Conservation (phyloP, 2,329 filamentous ascomycete species). For the Neofusicoccum cordaticola region DNA sequence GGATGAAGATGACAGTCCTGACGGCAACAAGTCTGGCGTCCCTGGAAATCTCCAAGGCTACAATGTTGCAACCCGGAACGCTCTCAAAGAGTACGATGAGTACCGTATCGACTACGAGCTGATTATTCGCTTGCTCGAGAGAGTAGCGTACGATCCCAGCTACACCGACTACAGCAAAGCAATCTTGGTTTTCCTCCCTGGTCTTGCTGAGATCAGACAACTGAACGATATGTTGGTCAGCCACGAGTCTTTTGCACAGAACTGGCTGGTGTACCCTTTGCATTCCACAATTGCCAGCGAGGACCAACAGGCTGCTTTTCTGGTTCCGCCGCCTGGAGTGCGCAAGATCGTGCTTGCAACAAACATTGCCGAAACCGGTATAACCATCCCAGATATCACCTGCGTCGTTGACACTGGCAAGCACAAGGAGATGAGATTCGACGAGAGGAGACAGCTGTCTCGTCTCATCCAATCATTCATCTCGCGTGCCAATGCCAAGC, state of each 20-base stretch:
- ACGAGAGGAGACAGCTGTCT: constrained; percentile 88
- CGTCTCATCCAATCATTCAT: constrained; percentile 92
- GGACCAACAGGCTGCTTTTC: constrained; percentile 91
- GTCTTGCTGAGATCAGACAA: constrained; percentile 86
- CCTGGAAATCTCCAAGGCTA: constrained; percentile 65
- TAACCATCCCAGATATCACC: constrained; percentile 96
- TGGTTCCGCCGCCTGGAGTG: constrained; percentile 74
- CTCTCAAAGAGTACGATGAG: constrained; percentile 77
- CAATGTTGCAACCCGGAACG: constrained; percentile 70
- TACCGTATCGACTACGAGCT: constrained; percentile 89
- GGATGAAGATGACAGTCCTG: constrained; percentile 46
- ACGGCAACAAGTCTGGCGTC: constrained; percentile 54
- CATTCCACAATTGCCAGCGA: constrained; percentile 95
- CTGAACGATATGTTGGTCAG: constrained; percentile 82
- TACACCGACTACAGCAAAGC: constrained; percentile 78
- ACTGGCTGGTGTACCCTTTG: constrained; percentile 84
- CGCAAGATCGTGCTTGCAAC: constrained; percentile 95
- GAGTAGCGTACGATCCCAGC: constrained; percentile 67
- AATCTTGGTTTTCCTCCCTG: constrained; percentile 90
- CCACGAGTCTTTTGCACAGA: constrained; percentile 68
- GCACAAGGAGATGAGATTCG: constrained; percentile 95
- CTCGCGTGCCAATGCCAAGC: constrained; percentile 91
- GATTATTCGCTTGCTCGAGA: constrained; percentile 73
- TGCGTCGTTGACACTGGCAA: constrained; percentile 96
- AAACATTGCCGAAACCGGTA: constrained; percentile 97